Conservation (phyloP, 345 rosid species). For the Corchorus olitorius region DNA sequence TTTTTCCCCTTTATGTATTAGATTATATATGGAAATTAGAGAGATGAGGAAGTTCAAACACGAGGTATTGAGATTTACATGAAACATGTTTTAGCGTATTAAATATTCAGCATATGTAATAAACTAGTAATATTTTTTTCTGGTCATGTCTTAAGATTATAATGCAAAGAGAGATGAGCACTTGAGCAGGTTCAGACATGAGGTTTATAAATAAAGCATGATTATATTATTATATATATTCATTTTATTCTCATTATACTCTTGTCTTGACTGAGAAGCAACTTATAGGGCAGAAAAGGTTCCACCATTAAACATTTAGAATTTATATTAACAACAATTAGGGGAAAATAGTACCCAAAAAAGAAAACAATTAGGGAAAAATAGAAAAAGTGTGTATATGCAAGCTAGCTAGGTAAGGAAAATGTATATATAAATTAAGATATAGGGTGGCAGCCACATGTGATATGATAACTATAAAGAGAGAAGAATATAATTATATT, state of each 20-base stretch:
- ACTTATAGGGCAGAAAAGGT: not conserved
- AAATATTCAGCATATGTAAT: not conserved
- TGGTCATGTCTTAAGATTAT: not conserved
- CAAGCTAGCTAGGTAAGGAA: not conserved
- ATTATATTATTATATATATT: not conserved
- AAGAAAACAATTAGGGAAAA: no score
- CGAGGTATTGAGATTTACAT: no score
- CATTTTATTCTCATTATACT: not conserved
- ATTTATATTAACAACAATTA: no score
- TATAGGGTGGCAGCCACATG: not conserved
- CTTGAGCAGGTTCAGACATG: not conserved
- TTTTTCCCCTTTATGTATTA: no score
- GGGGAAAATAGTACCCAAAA: no score
- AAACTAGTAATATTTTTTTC: conserved; percentile 3
- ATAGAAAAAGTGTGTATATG: not conserved
- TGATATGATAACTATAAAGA: not conserved
- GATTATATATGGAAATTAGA: no score
- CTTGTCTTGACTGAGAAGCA: not conserved
- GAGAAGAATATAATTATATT: not conserved
- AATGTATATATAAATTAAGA: not conserved
- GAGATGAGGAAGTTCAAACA: no score
- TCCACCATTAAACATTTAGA: not conserved
- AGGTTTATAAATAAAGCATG: not conserved
- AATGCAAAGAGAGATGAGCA: not conserved
- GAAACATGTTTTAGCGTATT: no score